These are phyloP conservation scores for Botrytis elliptica DNA, from an alignment of 2,329 filamentous ascomycete genomes.

Conservation along the genomic window DNA sequence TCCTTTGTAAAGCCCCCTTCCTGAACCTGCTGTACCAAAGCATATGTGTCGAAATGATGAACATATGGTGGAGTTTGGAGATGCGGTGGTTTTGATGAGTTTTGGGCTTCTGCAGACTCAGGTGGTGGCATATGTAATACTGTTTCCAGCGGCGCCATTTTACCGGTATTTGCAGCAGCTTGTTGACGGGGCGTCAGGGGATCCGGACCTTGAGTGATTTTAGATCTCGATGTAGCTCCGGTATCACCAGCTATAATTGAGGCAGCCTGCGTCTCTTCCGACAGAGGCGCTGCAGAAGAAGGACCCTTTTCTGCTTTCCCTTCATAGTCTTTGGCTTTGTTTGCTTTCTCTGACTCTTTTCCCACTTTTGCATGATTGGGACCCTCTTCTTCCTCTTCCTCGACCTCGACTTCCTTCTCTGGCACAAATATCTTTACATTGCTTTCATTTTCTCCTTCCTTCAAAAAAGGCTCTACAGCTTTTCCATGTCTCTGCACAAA, in stretches of 20 bases:
- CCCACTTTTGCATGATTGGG: constrained; percentile 6
- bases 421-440: constrained; percentile 25
- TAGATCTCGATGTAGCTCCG: constrained; percentile 4
- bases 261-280: constrained; percentile 34
- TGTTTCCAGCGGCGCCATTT: constrained; percentile 49
- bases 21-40: constrained; percentile 77
- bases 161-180: constrained; percentile 39
- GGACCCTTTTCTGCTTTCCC: constrained; percentile 13
- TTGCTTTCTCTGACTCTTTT: constrained; percentile 15
- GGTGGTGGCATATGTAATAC: constrained; percentile 50
- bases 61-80: constrained; percentile 76
- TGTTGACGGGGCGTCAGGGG: constrained; percentile 28
- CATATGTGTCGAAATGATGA: constrained; percentile 96
- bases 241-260: constrained; percentile 31
- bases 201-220: constrained; percentile 17
- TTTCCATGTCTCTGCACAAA: constrained; percentile 60
- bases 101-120: constrained; percentile 39
- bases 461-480: constrained; percentile 54
- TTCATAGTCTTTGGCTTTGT: constrained; percentile 1
- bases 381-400: constrained; percentile 23
- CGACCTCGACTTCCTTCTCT: constrained; percentile 22
- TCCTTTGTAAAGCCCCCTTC: constrained; percentile 67
- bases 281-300: constrained; percentile 31
- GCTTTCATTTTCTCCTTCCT: constrained; percentile 36
- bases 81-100: constrained; percentile 59